Evolutionary conservation across 768 basidiomycete species (phyloP).

Genomic region (Mycena kentingensis): DNA sequence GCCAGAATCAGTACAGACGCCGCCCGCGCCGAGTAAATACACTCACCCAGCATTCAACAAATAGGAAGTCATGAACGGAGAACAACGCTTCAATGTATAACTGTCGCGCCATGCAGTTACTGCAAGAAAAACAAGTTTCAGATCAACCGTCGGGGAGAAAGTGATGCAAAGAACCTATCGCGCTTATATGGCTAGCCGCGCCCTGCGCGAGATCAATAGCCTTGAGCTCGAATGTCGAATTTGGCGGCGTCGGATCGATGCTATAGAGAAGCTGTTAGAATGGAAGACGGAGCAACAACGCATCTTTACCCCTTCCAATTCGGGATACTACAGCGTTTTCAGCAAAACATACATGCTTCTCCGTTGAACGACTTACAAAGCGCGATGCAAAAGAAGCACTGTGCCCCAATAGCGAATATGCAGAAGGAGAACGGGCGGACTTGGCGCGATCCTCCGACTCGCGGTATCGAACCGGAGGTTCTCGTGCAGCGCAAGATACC

Average conservation of each 20-base stretch:
- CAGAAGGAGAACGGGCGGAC: slow-evolving; percentile 66
- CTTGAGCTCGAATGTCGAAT: slow-evolving; percentile 56
- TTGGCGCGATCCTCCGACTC: slow-evolving; percentile 53
- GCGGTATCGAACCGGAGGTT: slow-evolving; percentile 60
- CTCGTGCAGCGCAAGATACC: slow-evolving; percentile 71
- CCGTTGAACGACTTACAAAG: slow-evolving; percentile 62
- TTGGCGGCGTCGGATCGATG: slow-evolving; percentile 45
- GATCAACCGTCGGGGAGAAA: slow-evolving; percentile 1
- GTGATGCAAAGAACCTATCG: slow-evolving; percentile 48
- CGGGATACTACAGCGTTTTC: slow-evolving; percentile 54
- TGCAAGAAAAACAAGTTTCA: slow-evolving; percentile 28
- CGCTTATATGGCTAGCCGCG: slow-evolving; percentile 71
- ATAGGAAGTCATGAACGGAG: slow-evolving; percentile 70
- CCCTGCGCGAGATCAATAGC: slow-evolving; percentile 76
- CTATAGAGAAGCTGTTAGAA: slow-evolving; percentile 30
- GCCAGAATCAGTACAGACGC: slow-evolving; percentile 17
- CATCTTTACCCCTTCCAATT: slow-evolving; percentile 64
- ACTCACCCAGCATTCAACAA: slow-evolving; percentile 72
- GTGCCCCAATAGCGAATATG: slow-evolving; percentile 79
- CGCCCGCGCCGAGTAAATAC: slow-evolving; percentile 12
- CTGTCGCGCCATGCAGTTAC: slow-evolving; percentile 62
- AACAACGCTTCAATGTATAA: slow-evolving; percentile 59
- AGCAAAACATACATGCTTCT: slow-evolving; percentile 7
- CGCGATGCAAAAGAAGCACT: slow-evolving; percentile 72
- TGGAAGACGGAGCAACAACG: background rate